phyloP scores from a whole-genome alignment of 2,329 filamentous ascomycete genomes.

The Botrytis sinoallii region DNA sequence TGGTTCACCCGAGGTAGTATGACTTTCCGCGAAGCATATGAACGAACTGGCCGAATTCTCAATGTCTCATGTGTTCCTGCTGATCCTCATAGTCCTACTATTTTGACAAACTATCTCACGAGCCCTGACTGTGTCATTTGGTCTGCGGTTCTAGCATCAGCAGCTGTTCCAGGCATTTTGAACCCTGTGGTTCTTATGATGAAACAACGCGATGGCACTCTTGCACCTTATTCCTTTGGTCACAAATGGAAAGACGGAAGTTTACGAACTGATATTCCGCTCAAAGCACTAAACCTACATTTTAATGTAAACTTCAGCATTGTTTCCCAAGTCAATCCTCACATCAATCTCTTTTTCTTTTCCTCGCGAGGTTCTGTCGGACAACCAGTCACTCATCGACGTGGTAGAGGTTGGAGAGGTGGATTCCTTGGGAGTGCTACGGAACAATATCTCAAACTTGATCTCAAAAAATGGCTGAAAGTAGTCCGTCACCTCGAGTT shows the following conservation, averaged over 20 bases:
- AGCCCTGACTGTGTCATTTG: slow-evolving; percentile 97
- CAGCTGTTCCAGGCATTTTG: slow-evolving; percentile 91
- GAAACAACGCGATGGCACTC: slow-evolving; percentile 69
- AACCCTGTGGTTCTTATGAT: slow-evolving; percentile 96
- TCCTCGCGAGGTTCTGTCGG: slow-evolving; percentile 89
- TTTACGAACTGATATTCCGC: slow-evolving; percentile 88
- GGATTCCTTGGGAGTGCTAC: slow-evolving; percentile 89
- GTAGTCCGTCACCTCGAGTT: slow-evolving; percentile 90
- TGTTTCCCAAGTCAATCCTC: slow-evolving; percentile 84
- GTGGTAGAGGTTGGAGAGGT: slow-evolving; percentile 90
- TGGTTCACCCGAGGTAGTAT: slow-evolving; percentile 92
- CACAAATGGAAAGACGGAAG: slow-evolving; percentile 99
- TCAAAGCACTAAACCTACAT: slow-evolving; percentile 89
- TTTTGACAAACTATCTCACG: slow-evolving; percentile 92
- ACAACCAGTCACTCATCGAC: slow-evolving; percentile 88
- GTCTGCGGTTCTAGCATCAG: slow-evolving; percentile 92
- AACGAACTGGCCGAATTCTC: slow-evolving; percentile 87
- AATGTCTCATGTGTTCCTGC: slow-evolving; percentile 96
- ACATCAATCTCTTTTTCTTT: slow-evolving; percentile 99
- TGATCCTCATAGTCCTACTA: slow-evolving; percentile 84
- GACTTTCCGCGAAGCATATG: slow-evolving; percentile 93
- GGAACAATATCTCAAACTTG: slow-evolving; percentile 94
- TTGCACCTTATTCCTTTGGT: slow-evolving; percentile 91
- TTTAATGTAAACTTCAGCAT: slow-evolving; percentile 99
- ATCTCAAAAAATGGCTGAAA: slow-evolving; percentile 96